A percentile compares a stretch with the other conserved stretches of the same genome.
These are phyloP conservation scores for Plasmodium cynomolgi DNA, from an alignment of 169 alveolate genomes.

Conservation along the genomic window DNA sequence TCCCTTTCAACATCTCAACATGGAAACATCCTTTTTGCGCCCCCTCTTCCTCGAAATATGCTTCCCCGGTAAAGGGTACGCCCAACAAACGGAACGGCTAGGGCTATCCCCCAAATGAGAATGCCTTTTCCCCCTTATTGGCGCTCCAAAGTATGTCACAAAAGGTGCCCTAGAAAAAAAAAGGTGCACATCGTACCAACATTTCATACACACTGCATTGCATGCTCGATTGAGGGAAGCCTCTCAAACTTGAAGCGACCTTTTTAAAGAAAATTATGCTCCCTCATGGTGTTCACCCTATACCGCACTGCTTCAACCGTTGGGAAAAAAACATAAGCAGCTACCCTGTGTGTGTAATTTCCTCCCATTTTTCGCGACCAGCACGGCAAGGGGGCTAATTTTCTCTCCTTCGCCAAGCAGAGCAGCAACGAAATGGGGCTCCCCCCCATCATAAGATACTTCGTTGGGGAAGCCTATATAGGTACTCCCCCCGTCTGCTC, in stretches of 20 bases:
- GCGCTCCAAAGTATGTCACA: neutral
- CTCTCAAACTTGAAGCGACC: neutral
- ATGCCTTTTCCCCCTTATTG: neutral
- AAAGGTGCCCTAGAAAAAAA: neutral
- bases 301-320: neutral
- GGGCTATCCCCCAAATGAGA: neutral
- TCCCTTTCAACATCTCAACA: neutral
- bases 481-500: neutral
- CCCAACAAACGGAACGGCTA: neutral
- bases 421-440: neutral
- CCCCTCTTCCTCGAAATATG: neutral
- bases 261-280: neutral
- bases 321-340: neutral
- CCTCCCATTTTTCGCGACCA: neutral
- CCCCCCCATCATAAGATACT: neutral
- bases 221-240: neutral
- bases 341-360: neutral
- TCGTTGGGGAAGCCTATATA: neutral
- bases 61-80: neutral
- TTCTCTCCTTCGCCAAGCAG: neutral
- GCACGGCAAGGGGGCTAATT: neutral
- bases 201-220: neutral
- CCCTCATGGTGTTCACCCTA: neutral
- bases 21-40: neutral
- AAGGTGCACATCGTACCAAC: neutral